A percentile compares a stretch with the other conserved stretches of the same genome.
phyloP scores from a whole-genome alignment of 805 yeast species.

The Sungouiella blattae region DNA sequence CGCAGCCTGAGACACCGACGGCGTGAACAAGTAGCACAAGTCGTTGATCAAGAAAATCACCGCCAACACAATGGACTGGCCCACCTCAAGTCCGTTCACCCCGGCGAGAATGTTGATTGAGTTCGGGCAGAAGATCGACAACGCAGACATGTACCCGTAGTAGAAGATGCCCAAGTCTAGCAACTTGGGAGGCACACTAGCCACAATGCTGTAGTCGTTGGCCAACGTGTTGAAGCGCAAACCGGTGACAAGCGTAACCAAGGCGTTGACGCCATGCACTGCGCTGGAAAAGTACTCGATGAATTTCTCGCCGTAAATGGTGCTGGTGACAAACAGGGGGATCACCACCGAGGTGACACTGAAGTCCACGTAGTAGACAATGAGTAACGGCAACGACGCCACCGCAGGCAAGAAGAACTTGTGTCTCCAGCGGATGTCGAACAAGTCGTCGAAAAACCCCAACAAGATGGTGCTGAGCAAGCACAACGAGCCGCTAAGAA shows the following conservation, averaged over 20 bases:
- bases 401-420: conserved; percentile 94
- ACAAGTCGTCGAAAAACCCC: conserved; percentile 91
- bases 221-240: conserved; percentile 36
- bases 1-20: conserved; percentile 47
- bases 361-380: conserved; percentile 91
- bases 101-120: conserved; percentile 96
- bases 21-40: conserved; percentile 53
- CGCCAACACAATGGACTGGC: conserved; percentile 82
- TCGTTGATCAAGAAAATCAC: conserved; percentile 74
- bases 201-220: conserved; percentile 27
- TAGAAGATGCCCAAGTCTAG: conserved; percentile 78
- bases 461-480: conserved; percentile 78
- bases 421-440: conserved; percentile 96
- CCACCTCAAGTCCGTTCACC: conserved; percentile 93
- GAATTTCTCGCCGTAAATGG: conserved; percentile 23
- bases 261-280: conserved; percentile 28
- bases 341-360: conserved; percentile 85
- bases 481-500: conserved; percentile 78
- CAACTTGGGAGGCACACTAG: conserved; percentile 39
- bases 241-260: conserved; percentile 32
- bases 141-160: conserved; percentile 85
- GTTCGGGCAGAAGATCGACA: conserved; percentile 92
- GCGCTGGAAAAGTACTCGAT: conserved; percentile 19
- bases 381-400: conserved; percentile 85
- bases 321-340: conserved; percentile 60